Percentiles rank a stretch among this genome's conserved stretches.
phyloP scores from a whole-genome alignment of 202 grass and related monocot species.

The Bolboschoenoplectus hybrid region DNA sequence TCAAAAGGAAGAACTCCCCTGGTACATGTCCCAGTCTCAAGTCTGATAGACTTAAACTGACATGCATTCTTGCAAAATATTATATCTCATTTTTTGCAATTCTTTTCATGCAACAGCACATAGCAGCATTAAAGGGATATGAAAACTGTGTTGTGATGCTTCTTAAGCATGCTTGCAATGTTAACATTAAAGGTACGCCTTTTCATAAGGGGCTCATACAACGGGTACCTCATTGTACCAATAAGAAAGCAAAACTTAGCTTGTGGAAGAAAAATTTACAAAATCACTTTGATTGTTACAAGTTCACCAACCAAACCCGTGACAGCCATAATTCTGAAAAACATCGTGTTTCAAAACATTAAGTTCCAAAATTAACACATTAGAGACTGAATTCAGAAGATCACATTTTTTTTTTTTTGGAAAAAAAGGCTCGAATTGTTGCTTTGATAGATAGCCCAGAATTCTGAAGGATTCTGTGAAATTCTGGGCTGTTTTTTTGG shows the following conservation, averaged over 20 bases:
- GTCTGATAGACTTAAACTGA: background rate
- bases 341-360: background rate
- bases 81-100: slow-evolving; percentile 22
- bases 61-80: slow-evolving; percentile 5
- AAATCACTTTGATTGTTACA: background rate
- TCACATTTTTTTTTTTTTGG: background rate
- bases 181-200: slow-evolving; percentile 62
- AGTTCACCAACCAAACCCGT: background rate
- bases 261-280: background rate
- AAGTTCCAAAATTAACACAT: background rate
- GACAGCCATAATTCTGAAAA: background rate
- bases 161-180: slow-evolving; percentile 76
- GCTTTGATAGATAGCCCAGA: background rate
- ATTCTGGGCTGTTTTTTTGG: background rate
- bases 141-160: slow-evolving; percentile 80
- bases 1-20: slow-evolving; percentile 85
- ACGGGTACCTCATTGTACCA: background rate
- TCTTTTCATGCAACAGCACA: slow-evolving; percentile 56
- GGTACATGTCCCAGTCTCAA: slow-evolving; percentile 48
- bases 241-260: background rate
- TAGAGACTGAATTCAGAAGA: background rate
- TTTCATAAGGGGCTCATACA: background rate
- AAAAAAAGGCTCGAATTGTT: background rate
- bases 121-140: slow-evolving; percentile 83
- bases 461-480: background rate